Conservation (phyloP, 2,329 filamentous ascomycete genomes). For the Diaporthe aspalathi region DNA sequence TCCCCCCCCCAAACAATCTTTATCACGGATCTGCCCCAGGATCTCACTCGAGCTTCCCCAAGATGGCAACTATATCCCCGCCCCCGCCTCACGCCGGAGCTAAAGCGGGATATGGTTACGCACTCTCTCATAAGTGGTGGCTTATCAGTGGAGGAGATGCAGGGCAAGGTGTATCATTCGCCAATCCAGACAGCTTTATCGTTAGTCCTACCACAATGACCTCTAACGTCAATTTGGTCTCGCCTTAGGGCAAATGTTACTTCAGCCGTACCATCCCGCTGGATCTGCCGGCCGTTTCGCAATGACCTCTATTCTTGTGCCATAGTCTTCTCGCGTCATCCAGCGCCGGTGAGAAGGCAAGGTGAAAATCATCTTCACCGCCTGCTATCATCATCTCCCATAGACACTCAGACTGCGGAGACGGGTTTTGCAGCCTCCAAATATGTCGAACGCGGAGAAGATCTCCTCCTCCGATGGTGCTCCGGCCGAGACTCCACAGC, state of each 20-base stretch:
- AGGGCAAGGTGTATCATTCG: not conserved
- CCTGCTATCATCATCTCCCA: not conserved
- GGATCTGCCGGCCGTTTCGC: conserved; percentile 16
- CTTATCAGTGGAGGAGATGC: not conserved
- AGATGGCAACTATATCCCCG: conserved; percentile 10
- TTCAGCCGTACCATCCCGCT: conserved; percentile 13
- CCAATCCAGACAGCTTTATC: conserved; percentile 16
- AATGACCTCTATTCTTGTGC: not conserved
- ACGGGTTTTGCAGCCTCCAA: not conserved
- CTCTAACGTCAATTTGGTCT: conserved; percentile 1
- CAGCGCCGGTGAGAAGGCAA: not conserved
- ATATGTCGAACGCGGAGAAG: conserved; percentile 32
- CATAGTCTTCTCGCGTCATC: not conserved
- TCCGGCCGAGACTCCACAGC: conserved; percentile 39
- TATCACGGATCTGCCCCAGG: not conserved
- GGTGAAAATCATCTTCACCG: not conserved
- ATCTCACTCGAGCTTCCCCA: conserved; percentile 16
- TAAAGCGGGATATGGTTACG: not conserved
- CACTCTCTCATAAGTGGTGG: not conserved
- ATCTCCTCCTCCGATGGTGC: conserved; percentile 30
- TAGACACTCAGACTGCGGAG: not conserved
- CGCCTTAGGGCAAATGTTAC: not conserved
- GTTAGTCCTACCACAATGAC: not conserved
- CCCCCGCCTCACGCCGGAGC: not conserved
- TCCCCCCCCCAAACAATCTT: not conserved